Conservation (phyloP, 495 filamentous ascomycete genomes). For the Penicillium atrosanguineum region DNA sequence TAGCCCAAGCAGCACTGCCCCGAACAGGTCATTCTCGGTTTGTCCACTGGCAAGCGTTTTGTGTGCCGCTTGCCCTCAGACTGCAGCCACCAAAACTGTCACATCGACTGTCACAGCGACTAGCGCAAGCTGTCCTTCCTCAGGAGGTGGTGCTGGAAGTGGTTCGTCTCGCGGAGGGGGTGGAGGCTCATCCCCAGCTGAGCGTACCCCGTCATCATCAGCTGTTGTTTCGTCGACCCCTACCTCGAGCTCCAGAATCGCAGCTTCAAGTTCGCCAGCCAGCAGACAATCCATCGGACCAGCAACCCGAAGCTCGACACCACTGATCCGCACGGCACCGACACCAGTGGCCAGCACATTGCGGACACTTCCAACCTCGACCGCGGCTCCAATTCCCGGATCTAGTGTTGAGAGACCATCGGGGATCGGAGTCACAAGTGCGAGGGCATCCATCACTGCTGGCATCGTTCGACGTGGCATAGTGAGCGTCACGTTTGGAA, state of each 20-base stretch:
- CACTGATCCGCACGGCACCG: neutral
- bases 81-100: neutral
- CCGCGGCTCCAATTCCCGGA: neutral
- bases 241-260: neutral
- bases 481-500: neutral
- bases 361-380: neutral
- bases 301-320: slow-evolving; percentile 1
- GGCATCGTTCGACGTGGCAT: slow-evolving; percentile 8
- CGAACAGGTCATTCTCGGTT: neutral
- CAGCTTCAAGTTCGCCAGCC: neutral
- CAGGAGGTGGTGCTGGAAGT: neutral
- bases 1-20: neutral
- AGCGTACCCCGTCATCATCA: neutral
- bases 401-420: neutral
- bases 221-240: neutral
- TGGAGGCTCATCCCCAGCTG: neutral
- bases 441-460: neutral
- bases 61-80: slow-evolving; percentile 13
- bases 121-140: neutral
- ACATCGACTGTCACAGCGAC: slow-evolving; percentile 15
- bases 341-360: neutral
- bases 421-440: neutral
- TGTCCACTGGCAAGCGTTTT: slow-evolving; percentile 9
- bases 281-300: neutral
- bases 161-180: neutral